phyloP scores from a whole-genome alignment of 2,329 filamentous ascomycete genomes.

The Alternaria atra region DNA sequence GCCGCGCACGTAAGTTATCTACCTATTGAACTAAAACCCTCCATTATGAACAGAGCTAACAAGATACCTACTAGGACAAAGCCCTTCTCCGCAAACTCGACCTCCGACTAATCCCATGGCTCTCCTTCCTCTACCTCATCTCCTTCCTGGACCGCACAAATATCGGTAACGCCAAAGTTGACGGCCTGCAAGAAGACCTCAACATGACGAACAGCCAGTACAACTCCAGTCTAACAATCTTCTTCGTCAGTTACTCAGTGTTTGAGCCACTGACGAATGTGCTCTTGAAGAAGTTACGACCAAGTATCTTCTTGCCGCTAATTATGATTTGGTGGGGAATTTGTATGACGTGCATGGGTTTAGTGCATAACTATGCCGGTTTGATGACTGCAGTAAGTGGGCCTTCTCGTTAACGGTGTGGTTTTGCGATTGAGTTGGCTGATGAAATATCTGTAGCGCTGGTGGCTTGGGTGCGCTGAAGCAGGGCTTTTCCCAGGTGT shows the following conservation, averaged over 20 bases:
- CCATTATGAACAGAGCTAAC: neutral
- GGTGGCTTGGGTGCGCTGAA: conserved; percentile 77
- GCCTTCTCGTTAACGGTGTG: too few species aligned
- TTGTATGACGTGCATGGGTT: conserved; percentile 74
- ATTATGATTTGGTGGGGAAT: conserved; percentile 77
- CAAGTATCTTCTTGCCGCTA: conserved; percentile 79
- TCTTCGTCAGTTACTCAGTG: conserved; percentile 85
- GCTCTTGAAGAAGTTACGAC: conserved; percentile 77
- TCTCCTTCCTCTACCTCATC: conserved; percentile 76
- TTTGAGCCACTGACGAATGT: conserved; percentile 83
- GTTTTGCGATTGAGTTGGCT: neutral
- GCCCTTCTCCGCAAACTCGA: conserved; percentile 71
- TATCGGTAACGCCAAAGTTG: conserved; percentile 75
- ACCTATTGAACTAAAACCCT: neutral
- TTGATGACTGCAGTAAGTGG: conserved; percentile 66
- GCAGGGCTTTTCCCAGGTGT: conserved; percentile 72
- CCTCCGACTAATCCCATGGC: conserved; percentile 68
- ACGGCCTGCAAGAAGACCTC: conserved; percentile 67
- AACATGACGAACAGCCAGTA: conserved; percentile 71
- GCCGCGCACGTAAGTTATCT: conserved; percentile 63
- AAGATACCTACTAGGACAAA: conserved; percentile 60
- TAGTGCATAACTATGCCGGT: conserved; percentile 69
- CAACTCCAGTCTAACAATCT: conserved; percentile 79
- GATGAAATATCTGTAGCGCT: conserved; percentile 37
- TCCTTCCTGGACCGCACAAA: conserved; percentile 78